These are phyloP conservation scores for Thymus quinquecostatus DNA, from an alignment of 257 asterid genomes.

Conservation along the genomic window DNA sequence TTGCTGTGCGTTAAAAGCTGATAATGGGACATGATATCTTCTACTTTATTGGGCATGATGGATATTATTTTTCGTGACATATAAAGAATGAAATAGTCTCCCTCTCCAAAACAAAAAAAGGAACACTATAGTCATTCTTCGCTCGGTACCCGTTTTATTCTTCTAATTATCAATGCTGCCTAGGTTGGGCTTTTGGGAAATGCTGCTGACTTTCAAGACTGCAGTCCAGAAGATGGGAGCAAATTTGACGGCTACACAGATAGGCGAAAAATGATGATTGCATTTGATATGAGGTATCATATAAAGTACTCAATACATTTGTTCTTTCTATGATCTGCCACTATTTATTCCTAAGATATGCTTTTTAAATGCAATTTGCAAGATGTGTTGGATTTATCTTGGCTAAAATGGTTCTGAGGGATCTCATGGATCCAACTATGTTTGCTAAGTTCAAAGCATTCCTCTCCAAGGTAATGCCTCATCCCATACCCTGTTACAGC, in stretches of 20 bases:
- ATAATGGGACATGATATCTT: conserved; percentile 13
- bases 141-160: conserved; percentile 21
- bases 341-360: conserved; percentile 17
- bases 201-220: conserved; percentile 79
- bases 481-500: conserved; percentile 6
- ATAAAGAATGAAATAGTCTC: not conserved
- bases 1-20: not conserved
- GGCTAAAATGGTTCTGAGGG: conserved; percentile 95
- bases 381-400: conserved; percentile 93
- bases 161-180: conserved; percentile 30
- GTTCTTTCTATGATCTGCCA: conserved; percentile 26
- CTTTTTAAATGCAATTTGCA: conserved; percentile 35
- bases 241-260: conserved; percentile 48
- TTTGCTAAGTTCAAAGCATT: conserved; percentile 89
- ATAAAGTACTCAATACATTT: conserved; percentile 14
- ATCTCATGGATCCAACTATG: conserved; percentile 83
- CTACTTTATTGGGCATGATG: conserved; percentile 21
- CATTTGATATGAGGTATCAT: conserved; percentile 92
- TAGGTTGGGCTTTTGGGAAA: conserved; percentile 96
- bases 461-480: conserved; percentile 69
- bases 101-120: too few relatives aligned
- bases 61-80: conserved; percentile 12
- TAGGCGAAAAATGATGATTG: conserved; percentile 91
- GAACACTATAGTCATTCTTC: conserved; percentile 2
- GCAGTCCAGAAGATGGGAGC: conserved; percentile 49